Percentiles rank a stretch among this genome's conserved stretches.
Conservation (phyloP, 805 yeast species). For the Ogataea haglerorum region DNA sequence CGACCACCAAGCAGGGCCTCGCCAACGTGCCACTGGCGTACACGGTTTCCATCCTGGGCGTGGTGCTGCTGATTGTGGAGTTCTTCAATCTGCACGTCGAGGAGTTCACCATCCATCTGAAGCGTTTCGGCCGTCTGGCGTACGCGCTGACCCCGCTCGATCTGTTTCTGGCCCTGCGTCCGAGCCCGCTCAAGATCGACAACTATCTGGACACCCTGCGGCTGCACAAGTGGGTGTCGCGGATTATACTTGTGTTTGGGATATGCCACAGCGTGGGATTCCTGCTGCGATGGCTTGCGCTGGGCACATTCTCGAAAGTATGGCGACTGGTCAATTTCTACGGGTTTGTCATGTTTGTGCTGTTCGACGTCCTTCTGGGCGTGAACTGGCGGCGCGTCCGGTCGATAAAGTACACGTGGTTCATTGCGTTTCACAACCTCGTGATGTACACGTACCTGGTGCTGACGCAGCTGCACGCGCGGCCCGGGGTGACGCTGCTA, state of each 20-base stretch:
- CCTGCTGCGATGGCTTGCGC: constrained; percentile 42
- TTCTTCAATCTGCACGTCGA: constrained; percentile 35
- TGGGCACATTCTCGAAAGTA: constrained; percentile 36
- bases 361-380: constrained; percentile 37
- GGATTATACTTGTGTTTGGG: constrained; percentile 47
- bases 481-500: constrained; percentile 56
- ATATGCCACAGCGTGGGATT: constrained; percentile 53
- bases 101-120: constrained; percentile 38
- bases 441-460: constrained; percentile 44
- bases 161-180: constrained; percentile 53
- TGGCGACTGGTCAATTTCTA: constrained; percentile 42
- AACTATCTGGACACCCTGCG: constrained; percentile 53
- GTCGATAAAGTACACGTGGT: constrained; percentile 44
- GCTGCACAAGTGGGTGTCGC: constrained; percentile 70
- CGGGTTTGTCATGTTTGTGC: constrained; percentile 46
- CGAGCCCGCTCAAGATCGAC: constrained; percentile 45
- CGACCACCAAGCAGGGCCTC: constrained; percentile 34
- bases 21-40: constrained; percentile 33
- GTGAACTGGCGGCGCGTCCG: constrained; percentile 51
- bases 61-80: constrained; percentile 31
- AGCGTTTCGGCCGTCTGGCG: constrained; percentile 60
- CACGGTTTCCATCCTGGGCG: constrained; percentile 26
- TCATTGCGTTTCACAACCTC: constrained; percentile 56
- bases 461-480: constrained; percentile 57
- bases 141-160: constrained; percentile 58